Evolutionary conservation across 495 filamentous ascomycete species (phyloP), one percentile per base, ranked within the genome.

Genomic region (Talaromyces ruber): DNA sequence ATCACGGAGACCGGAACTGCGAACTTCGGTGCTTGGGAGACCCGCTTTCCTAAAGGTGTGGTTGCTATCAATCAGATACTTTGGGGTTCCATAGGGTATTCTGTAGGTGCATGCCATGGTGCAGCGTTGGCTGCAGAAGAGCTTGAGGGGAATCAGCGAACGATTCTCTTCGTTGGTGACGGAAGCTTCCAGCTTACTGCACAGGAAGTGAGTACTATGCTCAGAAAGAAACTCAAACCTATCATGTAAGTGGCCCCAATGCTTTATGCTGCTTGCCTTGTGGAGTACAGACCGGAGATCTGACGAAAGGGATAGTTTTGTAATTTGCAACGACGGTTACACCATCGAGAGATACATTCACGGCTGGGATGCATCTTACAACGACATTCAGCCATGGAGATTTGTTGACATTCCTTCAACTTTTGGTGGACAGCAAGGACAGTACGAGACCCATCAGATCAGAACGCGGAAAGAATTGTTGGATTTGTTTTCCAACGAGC

Each of bases 1-100:
- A 84, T 96, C 52, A 93, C 91, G 0, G 93, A 96, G 71, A 96
- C 92, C 16, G 92, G 93, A 54, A 96, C 92, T 4, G 80, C 91
- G 29, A 93, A 91, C 74, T 95, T 96, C 73, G 92, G 93, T 50
- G 89, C 95, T 64, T 91, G 88, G 84, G 91, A 96, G 60, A 92
- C 89, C 30, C 85, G 85, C 24, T 94, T 95, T 78, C 91, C 91
- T 1, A 70, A 81, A 25, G 77, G 82, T 26, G 90, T 93, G 1
- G 89, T 82, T 4, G 88, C 88, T 18, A 81, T 96, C 64, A 91
- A 84, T 52, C 92, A 96, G 71, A 88, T 93, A 1, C 82, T 97
- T 9, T 96, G 91, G 90, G 91, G 92, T 39, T 90, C 86, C 62
- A 96, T 96, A 66, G 92, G 88, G 0, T 93, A 89, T 72, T 86